phyloP scores from a whole-genome alignment of 164 flowering plant species.

The Sextonia rubra region DNA sequence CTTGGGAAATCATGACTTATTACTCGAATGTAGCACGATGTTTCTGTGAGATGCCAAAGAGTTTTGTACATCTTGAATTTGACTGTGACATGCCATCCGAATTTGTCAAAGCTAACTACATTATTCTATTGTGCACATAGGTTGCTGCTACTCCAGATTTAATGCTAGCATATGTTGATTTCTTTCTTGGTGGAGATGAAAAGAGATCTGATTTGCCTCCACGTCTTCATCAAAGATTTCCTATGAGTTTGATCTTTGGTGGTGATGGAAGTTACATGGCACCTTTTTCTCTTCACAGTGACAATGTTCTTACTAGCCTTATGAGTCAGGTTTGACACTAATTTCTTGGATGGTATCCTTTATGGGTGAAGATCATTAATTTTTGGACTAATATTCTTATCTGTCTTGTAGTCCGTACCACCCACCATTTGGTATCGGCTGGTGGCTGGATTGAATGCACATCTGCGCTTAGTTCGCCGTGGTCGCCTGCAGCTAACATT shows the following conservation, averaged over 20 bases:
- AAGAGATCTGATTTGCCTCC: constrained; percentile 92
- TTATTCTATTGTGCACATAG: constrained; percentile 26
- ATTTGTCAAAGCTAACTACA: too few species aligned
- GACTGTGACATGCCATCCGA: too few species aligned
- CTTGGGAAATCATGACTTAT: too few species aligned
- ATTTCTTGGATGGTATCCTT: neutral
- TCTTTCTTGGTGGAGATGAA: constrained; percentile 97
- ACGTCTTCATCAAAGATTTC: constrained; percentile 72
- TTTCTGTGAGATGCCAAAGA: too few species aligned
- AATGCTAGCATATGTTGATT: constrained; percentile 89
- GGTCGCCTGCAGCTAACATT: constrained; percentile 58
- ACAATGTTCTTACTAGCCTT: constrained; percentile 78
- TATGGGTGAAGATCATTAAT: neutral
- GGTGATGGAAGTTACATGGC: constrained; percentile 98
- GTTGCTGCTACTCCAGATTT: constrained; percentile 88
- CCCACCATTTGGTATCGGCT: constrained; percentile 91
- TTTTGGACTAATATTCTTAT: neutral
- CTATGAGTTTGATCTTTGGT: constrained; percentile 71
- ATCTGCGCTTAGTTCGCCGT: constrained; percentile 69
- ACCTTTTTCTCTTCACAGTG: constrained; percentile 85
- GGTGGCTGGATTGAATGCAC: constrained; percentile 93
- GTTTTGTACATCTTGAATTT: too few species aligned
- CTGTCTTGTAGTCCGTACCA: constrained; percentile 62
- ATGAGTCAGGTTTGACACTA: constrained; percentile 74
- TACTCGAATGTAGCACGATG: too few species aligned